Evolutionary conservation across 371 early-diverging fungal species (phyloP).

Genomic region (Haplosporangium sp.): DNA sequence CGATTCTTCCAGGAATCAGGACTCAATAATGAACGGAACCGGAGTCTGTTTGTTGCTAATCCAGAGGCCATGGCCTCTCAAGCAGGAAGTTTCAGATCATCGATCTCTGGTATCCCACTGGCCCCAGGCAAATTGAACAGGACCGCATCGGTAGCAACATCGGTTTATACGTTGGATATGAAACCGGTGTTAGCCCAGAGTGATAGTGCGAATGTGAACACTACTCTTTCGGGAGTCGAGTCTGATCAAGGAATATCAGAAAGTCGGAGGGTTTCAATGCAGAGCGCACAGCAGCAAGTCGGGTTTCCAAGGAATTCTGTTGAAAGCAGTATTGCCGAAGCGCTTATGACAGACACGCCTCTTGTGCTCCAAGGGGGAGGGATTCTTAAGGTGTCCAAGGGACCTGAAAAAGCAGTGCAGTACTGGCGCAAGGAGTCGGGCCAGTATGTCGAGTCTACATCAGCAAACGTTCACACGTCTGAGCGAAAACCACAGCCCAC

Average conservation of each 20-base stretch:
- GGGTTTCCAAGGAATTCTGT: conserved; percentile 22
- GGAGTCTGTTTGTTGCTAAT: conserved; percentile 50
- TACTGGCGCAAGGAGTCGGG: conserved; percentile 54
- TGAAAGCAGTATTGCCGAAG: conserved; percentile 46
- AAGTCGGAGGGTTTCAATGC: conserved; percentile 20
- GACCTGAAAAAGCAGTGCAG: conserved; percentile 52
- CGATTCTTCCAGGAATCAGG: conserved; percentile 54
- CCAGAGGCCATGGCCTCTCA: conserved; percentile 41
- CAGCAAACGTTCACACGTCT: not conserved
- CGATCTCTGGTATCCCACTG: conserved; percentile 21
- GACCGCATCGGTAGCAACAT: conserved; percentile 14
- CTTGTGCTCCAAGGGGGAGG: conserved; percentile 39
- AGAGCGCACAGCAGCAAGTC: conserved; percentile 13
- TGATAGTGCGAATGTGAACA: conserved; percentile 10
- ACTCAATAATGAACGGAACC: conserved; percentile 35
- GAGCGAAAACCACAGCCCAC: conserved; percentile 3
- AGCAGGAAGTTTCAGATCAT: conserved; percentile 31
- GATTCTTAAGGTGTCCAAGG: conserved; percentile 45
- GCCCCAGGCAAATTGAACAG: conserved; percentile 11
- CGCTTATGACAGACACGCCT: conserved; percentile 31
- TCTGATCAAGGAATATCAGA: conserved; percentile 16
- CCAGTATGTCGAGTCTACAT: conserved; percentile 31
- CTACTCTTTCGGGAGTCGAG: conserved; percentile 20
- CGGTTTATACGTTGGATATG: conserved; percentile 3
- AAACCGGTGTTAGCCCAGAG: conserved; percentile 5